Evolutionary conservation across 192 early-diverging fungal genomes (phyloP), one percentile per base, ranked within the genome.

Genomic region (Coemansia sp.): DNA sequence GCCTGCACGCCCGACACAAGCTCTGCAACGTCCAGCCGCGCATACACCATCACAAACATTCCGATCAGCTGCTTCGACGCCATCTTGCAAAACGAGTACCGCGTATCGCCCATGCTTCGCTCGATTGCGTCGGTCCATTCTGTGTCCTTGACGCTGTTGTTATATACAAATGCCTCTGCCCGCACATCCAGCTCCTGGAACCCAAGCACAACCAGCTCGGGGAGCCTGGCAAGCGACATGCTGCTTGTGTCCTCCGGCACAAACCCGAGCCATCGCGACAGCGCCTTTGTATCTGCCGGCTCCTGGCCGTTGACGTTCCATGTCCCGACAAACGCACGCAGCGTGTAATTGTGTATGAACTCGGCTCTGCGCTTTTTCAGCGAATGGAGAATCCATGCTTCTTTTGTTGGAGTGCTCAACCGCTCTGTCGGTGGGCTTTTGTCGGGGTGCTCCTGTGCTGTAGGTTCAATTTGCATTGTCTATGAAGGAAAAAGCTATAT

Each of bases 131-230:
- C 72, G 3, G 85, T 90, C 97, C 95, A 99, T 35, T 88, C 88
- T 15, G 82, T 78, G 62, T 96, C 92, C 77, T 92, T 94, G 16
- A 86, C 84, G 44, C 85, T 84, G 79, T 95, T 91, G 74, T 89
- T 82, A 46, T 91, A 84, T 36, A 98, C 69, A 72, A 93, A 98
- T 6, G 96, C 94, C 70, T 95, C 92, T 7, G 91, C 87, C 20
- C 85, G 88, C 24, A 92, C 77, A 70, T 97, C 94, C 18, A 98
- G 82, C 78, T 98, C 97, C 69, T 98, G 97, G 57, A 98, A 92
- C 48, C 95, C 92, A 35, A 66, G 35, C 57, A 84, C 63, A 36
- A 84, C 38, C 33, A 84, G 65, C 41, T 84, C 74, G 5, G 82
- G 73, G 35, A 59, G 34, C 7, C 30, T 36, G 5, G 18, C 57